Evolutionary conservation across 371 early-diverging fungal genomes (phyloP).

Genomic region (Apophysomyces elegans): DNA sequence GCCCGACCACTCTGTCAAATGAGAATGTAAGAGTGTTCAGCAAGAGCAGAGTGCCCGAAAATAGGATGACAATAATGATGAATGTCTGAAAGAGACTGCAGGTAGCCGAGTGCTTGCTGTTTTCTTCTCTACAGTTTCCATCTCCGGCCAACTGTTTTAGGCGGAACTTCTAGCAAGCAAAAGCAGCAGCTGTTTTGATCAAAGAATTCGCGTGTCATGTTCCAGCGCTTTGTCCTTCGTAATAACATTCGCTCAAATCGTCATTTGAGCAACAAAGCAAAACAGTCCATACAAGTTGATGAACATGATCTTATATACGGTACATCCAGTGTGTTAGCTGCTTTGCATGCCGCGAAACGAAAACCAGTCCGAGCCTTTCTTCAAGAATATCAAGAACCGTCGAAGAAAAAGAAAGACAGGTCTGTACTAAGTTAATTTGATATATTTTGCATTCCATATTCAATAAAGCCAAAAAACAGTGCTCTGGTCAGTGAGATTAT

Average conservation of each 20-base stretch:
- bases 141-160: too few relatives aligned
- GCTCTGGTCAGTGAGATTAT: conserved; percentile 10
- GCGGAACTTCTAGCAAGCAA: too few relatives aligned
- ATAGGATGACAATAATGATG: too few relatives aligned
- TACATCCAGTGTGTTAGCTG: conserved; percentile 23
- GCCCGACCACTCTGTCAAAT: too few relatives aligned
- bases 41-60: too few relatives aligned
- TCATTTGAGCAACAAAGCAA: conserved; percentile 1
- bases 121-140: too few relatives aligned
- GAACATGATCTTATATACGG: conserved; percentile 20
- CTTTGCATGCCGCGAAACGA: conserved; percentile 19
- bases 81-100: too few relatives aligned
- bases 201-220: neutral
- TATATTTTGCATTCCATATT: neutral
- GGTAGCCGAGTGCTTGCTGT: too few relatives aligned
- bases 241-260: neutral
- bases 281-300: neutral
- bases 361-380: conserved; percentile 13
- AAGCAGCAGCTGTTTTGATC: too few relatives aligned
- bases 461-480: conserved; percentile 1
- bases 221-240: neutral
- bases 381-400: conserved; percentile 15
- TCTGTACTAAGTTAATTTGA: neutral
- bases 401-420: conserved; percentile 14
- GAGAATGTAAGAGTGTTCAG: too few relatives aligned